A percentile compares a stretch with the other conserved stretches of the same genome.
These are phyloP conservation scores for Circinella minor DNA, from an alignment of 371 early-diverging fungal species.

Conservation along the genomic window DNA sequence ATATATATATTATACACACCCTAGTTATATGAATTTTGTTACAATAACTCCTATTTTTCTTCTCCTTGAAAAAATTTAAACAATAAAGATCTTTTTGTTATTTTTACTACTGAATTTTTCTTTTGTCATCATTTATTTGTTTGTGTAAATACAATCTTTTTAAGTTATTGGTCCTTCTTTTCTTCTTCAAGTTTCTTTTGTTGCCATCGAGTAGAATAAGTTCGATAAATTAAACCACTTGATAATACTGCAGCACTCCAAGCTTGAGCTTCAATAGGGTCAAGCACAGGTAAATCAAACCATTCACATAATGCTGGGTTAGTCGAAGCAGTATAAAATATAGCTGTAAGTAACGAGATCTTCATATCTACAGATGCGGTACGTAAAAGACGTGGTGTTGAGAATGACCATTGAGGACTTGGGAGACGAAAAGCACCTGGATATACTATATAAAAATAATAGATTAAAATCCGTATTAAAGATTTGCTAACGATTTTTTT, in stretches of 20 bases:
- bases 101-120: no score
- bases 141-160: no score
- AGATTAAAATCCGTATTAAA: no score
- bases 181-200: constrained; percentile 19
- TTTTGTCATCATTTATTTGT: no score
- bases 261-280: constrained; percentile 37
- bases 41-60: no score
- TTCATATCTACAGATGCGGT: constrained; percentile 47
- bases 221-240: constrained; percentile 33
- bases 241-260: constrained; percentile 42
- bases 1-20: no score
- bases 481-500: no score
- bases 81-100: no score
- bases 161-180: constrained; percentile 18
- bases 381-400: constrained; percentile 44
- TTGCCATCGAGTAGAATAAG: constrained; percentile 25
- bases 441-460: background rate
- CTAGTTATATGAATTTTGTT: no score
- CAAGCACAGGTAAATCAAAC: constrained; percentile 25
- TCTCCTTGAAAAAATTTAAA: no score
- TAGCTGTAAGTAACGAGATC: constrained; percentile 33
- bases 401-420: constrained; percentile 48
- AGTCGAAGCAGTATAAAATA: constrained; percentile 41
- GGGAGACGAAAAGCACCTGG: constrained; percentile 50
- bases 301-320: constrained; percentile 30